Evolutionary conservation across 2,329 filamentous ascomycete genomes (phyloP), one percentile per base, ranked within the genome.

Genomic region (Monilinia fructicola): DNA sequence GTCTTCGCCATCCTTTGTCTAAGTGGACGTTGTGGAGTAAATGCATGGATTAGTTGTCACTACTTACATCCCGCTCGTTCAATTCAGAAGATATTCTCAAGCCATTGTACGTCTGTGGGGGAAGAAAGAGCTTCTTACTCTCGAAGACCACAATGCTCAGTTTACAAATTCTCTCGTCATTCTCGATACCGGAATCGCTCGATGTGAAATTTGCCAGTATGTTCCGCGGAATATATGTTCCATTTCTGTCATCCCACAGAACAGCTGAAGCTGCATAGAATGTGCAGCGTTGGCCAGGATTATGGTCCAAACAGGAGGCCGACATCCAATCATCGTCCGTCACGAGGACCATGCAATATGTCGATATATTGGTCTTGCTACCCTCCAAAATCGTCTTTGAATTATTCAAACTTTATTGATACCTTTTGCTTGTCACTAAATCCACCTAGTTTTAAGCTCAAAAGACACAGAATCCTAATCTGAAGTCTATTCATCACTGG

Each of bases 281-380:
- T 58, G n/a, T 66, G 58, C 50, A 63, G 26, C 40, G 38, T 44
- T 46, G 40, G 58, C 65, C 53, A 63, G 65, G 65, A 63, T 66
- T 44, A 55, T 44, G 40, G 40, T 54, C 48, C 42, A 61, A 54
- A 63, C 10, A 55, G n/a, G 9, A 40, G 40, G 18, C 40, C 56
- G 62, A 61, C 23, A 60, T 44, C 73, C 72, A 73, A 73, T 72
- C 68, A 68, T 14, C 44, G 3, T 11, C 10, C 53, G 59, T 71
- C 71, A 72, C 70, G 68, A 69, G 70, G 52, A 56, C 64, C n/a
- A 64, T 62, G 26, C 53, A n/a, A 61, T 21, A 52, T 54, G 16
- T 50, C 52, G 38, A 4, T 12, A 48, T 60, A 67, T 48, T 61
- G 48, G 54, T 68, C 54, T 68, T 69, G 59, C 31, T 54, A 31